A percentile compares a stretch with the other conserved stretches of the same genome.
phyloP scores from a whole-genome alignment of 176 grass and related monocot genomes.

The Eleusine indica region DNA sequence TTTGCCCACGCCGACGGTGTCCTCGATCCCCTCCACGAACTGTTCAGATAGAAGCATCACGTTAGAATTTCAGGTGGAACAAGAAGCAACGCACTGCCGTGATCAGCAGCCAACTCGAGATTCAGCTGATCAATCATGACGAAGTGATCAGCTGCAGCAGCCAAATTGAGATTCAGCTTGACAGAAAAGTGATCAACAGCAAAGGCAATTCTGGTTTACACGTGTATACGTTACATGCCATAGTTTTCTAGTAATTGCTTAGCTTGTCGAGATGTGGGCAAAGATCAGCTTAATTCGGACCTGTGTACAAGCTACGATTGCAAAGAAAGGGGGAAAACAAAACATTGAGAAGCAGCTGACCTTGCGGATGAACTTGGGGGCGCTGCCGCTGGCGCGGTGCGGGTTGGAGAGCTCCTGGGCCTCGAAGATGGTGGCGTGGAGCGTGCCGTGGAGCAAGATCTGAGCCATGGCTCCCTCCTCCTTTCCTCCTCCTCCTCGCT shows the following conservation, averaged over 20 bases:
- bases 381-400: constrained; percentile 34
- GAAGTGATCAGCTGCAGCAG: background rate
- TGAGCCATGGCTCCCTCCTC: constrained; percentile 54
- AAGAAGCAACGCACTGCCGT: background rate
- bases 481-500: constrained; percentile 1
- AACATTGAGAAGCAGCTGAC: background rate
- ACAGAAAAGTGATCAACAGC: background rate
- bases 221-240: background rate
- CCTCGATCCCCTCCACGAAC: constrained; percentile 69
- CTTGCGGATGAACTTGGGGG: constrained; percentile 62
- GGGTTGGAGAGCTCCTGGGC: constrained; percentile 47
- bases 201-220: background rate
- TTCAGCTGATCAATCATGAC: background rate
- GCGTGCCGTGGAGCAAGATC: constrained; percentile 79
- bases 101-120: background rate
- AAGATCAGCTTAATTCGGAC: background rate
- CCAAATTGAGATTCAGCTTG: background rate
- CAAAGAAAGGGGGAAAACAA: accelerated
- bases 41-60: background rate
- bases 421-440: constrained; percentile 72
- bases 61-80: constrained; percentile 24
- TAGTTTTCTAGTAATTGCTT: background rate
- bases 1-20: constrained; percentile 58
- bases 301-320: background rate
- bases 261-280: too few relatives aligned